phyloP scores from a whole-genome alignment of 106 monocot genomes.

The Platanthera zijinensis region DNA sequence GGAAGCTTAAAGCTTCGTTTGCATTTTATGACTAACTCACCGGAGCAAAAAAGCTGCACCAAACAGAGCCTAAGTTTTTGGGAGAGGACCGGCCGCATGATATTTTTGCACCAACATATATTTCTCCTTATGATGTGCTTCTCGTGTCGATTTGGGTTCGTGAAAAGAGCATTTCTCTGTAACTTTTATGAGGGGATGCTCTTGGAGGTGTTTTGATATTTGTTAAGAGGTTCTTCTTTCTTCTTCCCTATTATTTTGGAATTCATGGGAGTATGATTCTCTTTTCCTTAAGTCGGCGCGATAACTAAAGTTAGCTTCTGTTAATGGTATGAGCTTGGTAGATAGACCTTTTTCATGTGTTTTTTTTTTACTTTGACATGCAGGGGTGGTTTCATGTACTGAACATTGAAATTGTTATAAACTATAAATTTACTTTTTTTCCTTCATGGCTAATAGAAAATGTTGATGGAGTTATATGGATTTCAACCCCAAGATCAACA shows the following conservation, averaged over 20 bases:
- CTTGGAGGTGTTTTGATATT: neutral
- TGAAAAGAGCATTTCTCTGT: neutral
- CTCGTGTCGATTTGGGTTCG: neutral
- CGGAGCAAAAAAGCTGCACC: too few species aligned
- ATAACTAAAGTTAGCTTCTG: neutral
- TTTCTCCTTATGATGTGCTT: neutral
- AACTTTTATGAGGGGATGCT: neutral
- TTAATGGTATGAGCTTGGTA: neutral
- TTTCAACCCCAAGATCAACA: neutral
- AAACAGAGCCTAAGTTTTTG: too few species aligned
- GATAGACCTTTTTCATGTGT: neutral
- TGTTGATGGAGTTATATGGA: neutral
- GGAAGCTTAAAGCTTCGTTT: too few species aligned
- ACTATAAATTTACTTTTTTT: neutral
- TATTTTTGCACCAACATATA: neutral
- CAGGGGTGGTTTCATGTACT: neutral
- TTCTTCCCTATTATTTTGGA: neutral
- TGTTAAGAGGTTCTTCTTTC: neutral
- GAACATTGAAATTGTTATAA: neutral
- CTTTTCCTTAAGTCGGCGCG: neutral
- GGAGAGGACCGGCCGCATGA: too few species aligned
- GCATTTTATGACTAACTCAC: too few species aligned
- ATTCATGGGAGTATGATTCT: neutral
- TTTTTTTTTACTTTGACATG: neutral
- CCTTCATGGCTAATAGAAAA: neutral